Evolutionary conservation across 2,329 filamentous ascomycete species (phyloP).

Genomic region (Aspergillus brunneoviolaceus): DNA sequence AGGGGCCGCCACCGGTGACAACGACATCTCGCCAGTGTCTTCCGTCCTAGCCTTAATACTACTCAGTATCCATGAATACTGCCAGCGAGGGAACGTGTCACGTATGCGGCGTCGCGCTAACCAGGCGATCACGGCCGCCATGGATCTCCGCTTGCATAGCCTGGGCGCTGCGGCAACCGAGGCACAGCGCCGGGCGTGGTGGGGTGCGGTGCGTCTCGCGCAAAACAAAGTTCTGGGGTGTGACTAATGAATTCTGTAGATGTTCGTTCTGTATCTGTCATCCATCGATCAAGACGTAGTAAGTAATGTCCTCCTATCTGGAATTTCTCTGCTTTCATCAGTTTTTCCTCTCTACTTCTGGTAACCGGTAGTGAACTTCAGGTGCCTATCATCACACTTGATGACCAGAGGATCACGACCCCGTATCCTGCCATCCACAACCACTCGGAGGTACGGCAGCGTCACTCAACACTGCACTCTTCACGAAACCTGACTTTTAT

Average conservation of each 20-base stretch:
- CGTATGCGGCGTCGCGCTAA: constrained; percentile 26
- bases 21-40: no score
- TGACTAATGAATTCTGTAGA: no score
- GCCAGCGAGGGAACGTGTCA: constrained; percentile 22
- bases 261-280: no score
- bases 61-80: constrained; percentile 25
- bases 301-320: no score
- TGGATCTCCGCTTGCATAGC: constrained; percentile 26
- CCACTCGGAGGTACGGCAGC: no score
- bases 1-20: constrained; percentile 6
- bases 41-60: constrained; percentile 22
- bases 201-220: constrained; percentile 26
- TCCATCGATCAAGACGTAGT: no score
- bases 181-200: constrained; percentile 25
- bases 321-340: constrained; percentile 7
- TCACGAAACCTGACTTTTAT: no score
- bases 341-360: constrained; percentile 17
- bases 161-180: constrained; percentile 9
- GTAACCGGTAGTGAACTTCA: not conserved
- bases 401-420: constrained; percentile 26
- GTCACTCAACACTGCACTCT: no score
- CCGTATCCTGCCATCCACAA: constrained; percentile 13
- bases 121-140: constrained; percentile 26
- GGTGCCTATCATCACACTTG: constrained; percentile 20
- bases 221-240: no score